Evolutionary conservation across 257 asterid genomes (phyloP).

Genomic region (Plantago elongata): DNA sequence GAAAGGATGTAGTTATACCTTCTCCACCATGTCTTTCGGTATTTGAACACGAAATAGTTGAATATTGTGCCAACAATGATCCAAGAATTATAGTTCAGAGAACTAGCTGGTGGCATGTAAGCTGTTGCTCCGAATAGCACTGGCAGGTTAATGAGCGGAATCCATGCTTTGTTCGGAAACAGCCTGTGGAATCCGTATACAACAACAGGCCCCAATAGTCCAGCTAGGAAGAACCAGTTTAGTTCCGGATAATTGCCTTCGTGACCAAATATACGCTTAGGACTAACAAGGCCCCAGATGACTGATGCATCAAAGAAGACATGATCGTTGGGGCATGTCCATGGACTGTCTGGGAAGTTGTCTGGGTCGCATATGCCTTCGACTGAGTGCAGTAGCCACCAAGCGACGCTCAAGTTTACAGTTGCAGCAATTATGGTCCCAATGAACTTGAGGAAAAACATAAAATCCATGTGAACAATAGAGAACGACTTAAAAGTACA

Average conservation of each 20-base stretch:
- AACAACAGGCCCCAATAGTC: slow-evolving; percentile 36
- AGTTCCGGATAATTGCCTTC: slow-evolving; percentile 35
- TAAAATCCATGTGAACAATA: background rate
- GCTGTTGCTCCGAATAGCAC: slow-evolving; percentile 41
- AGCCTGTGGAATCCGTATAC: slow-evolving; percentile 37
- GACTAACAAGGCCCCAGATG: slow-evolving; percentile 63
- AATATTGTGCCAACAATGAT: slow-evolving; percentile 31
- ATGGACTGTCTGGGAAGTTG: slow-evolving; percentile 37
- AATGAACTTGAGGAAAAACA: slow-evolving; percentile 22
- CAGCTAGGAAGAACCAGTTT: slow-evolving; percentile 58
- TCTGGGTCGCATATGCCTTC: slow-evolving; percentile 44
- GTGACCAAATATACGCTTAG: slow-evolving; percentile 47
- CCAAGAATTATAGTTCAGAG: slow-evolving; percentile 61
- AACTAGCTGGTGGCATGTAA: slow-evolving; percentile 50
- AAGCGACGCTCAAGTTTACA: slow-evolving; percentile 32
- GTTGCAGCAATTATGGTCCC: slow-evolving; percentile 40
- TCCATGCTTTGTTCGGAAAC: slow-evolving; percentile 40
- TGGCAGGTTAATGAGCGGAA: slow-evolving; percentile 38
- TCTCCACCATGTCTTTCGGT: slow-evolving; percentile 43
- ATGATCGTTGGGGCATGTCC: slow-evolving; percentile 49
- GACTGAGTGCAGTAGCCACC: slow-evolving; percentile 51
- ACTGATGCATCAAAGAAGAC: slow-evolving; percentile 54
- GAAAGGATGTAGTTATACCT: slow-evolving; percentile 51
- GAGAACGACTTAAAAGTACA: background rate
- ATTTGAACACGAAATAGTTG: slow-evolving; percentile 36